These are phyloP conservation scores for cucumber (Cucumis sativus) DNA, from an alignment of 306 rosid species.

Conservation along the genomic window Cucumber_9930_V3 NC_026660.2:15545501-15546000, in stretches of 20 bases:
- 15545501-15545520: not conserved
- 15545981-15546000: not conserved
- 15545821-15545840: not conserved
- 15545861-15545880: not conserved
- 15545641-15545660: not conserved
- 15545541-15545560: not conserved
- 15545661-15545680: not conserved
- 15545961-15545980: not conserved
- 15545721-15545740: not conserved
- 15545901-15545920: not conserved
- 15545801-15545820: not conserved
- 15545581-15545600: not conserved
- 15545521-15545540: not conserved
- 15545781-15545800: not conserved
- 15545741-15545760: not conserved
- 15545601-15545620: not conserved
- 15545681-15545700: not conserved
- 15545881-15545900: not conserved
- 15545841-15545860: not conserved
- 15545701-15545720: not conserved
- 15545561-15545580: not conserved
- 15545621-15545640: not conserved
- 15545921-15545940: not conserved
- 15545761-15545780: not conserved
- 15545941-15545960: not conserved